Evolutionary conservation across 2,329 filamentous ascomycete species (phyloP).

Genomic region (Alternaria incomplexa): DNA sequence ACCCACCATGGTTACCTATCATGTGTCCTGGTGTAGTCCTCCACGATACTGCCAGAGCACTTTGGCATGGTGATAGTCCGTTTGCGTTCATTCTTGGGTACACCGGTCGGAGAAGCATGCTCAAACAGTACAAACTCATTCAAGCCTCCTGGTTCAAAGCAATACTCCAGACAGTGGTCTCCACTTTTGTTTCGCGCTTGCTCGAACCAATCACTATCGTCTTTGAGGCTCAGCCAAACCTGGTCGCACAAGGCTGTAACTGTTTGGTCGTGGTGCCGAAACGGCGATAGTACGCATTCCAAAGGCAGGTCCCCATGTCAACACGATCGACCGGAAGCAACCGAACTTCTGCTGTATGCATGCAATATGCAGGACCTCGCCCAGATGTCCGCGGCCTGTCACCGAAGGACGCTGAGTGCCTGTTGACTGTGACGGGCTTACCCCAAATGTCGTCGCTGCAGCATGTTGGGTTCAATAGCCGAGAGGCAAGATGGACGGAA

Average conservation of each 20-base stretch:
- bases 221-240: constrained; percentile 17
- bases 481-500: constrained; percentile 14
- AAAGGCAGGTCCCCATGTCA: constrained; percentile 19
- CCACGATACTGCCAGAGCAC: neutral
- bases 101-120: constrained; percentile 23
- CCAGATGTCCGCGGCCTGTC: constrained; percentile 21
- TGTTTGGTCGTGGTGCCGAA: constrained; percentile 35
- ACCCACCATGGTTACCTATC: neutral
- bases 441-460: constrained; percentile 14
- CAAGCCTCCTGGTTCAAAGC: constrained; percentile 18
- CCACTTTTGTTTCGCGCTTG: constrained; percentile 21
- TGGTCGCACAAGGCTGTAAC: constrained; percentile 33
- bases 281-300: constrained; percentile 37
- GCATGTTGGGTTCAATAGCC: constrained; percentile 11
- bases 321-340: constrained; percentile 43
- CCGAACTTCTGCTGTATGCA: constrained; percentile 42
- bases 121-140: constrained; percentile 18
- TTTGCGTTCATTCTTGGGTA: constrained; percentile 14
- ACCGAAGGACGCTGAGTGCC: constrained; percentile 11
- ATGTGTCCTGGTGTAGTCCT: neutral
- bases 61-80: constrained; percentile 1
- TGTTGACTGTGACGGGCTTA: constrained; percentile 28
- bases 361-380: constrained; percentile 28
- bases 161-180: constrained; percentile 3
- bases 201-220: constrained; percentile 20